A percentile compares a stretch with the other conserved stretches of the same genome.
phyloP scores from a whole-genome alignment of 2,329 filamentous ascomycete genomes.

The Cladobotryum protrusum region DNA sequence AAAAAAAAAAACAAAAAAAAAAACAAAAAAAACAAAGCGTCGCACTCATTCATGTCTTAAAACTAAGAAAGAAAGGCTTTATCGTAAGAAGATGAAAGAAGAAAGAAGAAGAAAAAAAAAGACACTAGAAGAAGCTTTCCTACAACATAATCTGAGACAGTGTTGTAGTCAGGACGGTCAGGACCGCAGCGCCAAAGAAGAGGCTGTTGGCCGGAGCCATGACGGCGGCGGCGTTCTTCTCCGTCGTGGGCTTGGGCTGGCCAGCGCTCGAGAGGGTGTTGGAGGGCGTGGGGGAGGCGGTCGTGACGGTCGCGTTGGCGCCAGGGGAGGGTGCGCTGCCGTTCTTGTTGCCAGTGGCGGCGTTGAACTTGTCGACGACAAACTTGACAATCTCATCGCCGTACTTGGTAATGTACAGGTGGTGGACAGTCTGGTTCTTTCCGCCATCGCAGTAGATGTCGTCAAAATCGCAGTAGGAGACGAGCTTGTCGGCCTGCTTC shows the following conservation, averaged over 20 bases:
- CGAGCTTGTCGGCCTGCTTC: conserved; percentile 28
- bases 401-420: conserved; percentile 31
- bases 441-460: conserved; percentile 36
- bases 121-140: background rate
- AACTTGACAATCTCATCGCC: conserved; percentile 29
- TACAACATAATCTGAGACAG: background rate
- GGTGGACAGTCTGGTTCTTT: conserved; percentile 23
- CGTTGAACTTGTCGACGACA: conserved; percentile 29
- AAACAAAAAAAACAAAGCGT: background rate
- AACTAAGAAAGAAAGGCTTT: background rate
- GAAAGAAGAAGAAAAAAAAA: background rate
- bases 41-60: background rate
- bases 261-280: background rate
- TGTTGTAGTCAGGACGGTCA: background rate
- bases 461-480: conserved; percentile 37
- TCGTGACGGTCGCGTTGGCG: conserved; percentile 7
- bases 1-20: background rate
- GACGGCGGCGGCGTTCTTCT: background rate
- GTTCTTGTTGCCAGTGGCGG: background rate
- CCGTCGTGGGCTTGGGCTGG: background rate
- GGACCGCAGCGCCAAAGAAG: conserved; percentile 6
- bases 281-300: background rate
- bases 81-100: background rate
- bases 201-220: conserved; percentile 2
- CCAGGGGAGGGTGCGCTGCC: background rate